Base-by-base conservation (phyloP, 2,329 filamentous ascomycete genomes). In the Gremmenia infestans region DNA sequence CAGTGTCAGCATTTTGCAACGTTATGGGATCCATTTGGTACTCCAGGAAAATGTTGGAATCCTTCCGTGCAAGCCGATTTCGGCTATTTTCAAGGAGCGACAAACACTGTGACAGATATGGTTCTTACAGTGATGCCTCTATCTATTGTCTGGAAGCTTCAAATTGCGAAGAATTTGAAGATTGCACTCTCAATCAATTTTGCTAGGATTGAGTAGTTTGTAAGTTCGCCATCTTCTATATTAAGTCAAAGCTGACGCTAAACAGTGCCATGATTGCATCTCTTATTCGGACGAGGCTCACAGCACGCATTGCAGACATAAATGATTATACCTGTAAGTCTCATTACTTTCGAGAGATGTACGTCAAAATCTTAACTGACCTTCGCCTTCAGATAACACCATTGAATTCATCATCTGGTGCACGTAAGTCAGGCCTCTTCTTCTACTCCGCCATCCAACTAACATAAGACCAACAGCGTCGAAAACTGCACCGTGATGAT, bases 281-380 rank as follows among this genome's bases (percentile, higher is more conserved):
- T 2, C 36, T 59, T 6, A 57, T 58, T 37, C 58, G 58, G 39
- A 60, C 56, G 17, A 46, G 58, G 3, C 25, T 50, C 5, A 47
- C 58, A 22, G 23, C 52, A 42, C n/a, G 47, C 15, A 45, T 60
- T 5, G 55, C 50, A 15, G 36, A 54, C 12, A n/a, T 53, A 15
- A 28, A 22, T 17, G 58, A 60, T 23, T 60, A 54, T 46, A 58
- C 58, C 8, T 58, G 58, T 58, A 48, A 54, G 55, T 28, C 17
- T 39, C 11, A n/a, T 17, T 15, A 25, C 3, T 7, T 37, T 43
- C 22, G 14, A 12, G 17, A 45, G n/a, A 23, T 23, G 42, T n/a
- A 45, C 42, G 39, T n/a, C 6, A 17, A 19, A 42, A 2, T 5
- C 9, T 42, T 5, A n/a, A 36, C 22, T 37, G 11, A 47, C 7